Conservation (phyloP, 1,284 basidiomycete genomes). For the Kwoniella shivajii region DNA sequence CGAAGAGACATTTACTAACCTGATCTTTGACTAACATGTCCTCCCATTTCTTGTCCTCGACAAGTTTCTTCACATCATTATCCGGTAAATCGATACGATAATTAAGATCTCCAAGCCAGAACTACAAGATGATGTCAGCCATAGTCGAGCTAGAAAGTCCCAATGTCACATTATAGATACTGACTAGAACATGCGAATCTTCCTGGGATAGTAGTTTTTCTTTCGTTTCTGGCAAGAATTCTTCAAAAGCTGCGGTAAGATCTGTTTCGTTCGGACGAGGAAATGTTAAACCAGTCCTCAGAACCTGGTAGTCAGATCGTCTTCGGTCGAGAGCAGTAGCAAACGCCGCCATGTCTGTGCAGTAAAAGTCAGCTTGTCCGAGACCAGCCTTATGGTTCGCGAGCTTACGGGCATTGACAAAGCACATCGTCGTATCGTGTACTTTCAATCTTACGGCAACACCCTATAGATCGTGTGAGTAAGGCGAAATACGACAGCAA, state of each 20-base stretch:
- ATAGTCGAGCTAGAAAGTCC: background rate
- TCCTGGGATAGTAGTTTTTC: constrained; percentile 26
- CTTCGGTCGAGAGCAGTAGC: constrained; percentile 58
- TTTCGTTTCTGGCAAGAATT: constrained; percentile 32
- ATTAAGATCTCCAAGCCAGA: constrained; percentile 52
- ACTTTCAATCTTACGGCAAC: constrained; percentile 52
- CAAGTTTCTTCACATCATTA: constrained; percentile 30
- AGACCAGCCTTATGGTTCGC: background rate
- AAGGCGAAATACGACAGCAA: background rate
- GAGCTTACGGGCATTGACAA: constrained; percentile 61
- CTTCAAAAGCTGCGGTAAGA: constrained; percentile 36
- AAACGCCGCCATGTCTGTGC: constrained; percentile 60
- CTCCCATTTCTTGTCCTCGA: constrained; percentile 34
- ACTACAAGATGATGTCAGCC: constrained; percentile 23
- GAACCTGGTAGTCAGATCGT: constrained; percentile 44
- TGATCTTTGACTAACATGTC: constrained; percentile 44
- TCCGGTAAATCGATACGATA: constrained; percentile 45
- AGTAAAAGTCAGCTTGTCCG: constrained; percentile 35
- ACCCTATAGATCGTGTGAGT: constrained; percentile 20
- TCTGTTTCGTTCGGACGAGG: constrained; percentile 20
- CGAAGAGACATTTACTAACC: constrained; percentile 10
- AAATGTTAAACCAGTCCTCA: constrained; percentile 34
- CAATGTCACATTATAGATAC: constrained; percentile 4
- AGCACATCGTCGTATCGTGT: constrained; percentile 56
- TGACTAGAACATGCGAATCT: constrained; percentile 40